These are phyloP conservation scores for Arthrobotrys musiformis DNA, from an alignment of 2,329 filamentous ascomycete species.

Conservation along the genomic window DNA sequence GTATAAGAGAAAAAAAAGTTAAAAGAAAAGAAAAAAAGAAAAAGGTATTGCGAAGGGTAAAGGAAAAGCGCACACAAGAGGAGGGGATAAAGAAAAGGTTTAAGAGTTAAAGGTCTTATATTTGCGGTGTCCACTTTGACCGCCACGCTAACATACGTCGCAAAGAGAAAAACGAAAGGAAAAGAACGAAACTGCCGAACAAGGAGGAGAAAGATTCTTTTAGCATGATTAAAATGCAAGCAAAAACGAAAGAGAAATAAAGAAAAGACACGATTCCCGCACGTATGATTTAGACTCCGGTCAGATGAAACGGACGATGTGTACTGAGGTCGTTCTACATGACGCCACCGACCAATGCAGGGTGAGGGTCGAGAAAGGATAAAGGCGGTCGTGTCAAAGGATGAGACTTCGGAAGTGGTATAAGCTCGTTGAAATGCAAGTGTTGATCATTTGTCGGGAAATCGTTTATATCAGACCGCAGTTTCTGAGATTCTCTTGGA, in stretches of 20 bases:
- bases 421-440: constrained; percentile 23
- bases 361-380: constrained; percentile 41
- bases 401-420: constrained; percentile 16
- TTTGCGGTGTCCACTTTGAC: constrained; percentile 51
- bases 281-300: constrained; percentile 53
- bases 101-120: constrained; percentile 60
- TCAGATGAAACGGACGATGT: constrained; percentile 56
- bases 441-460: constrained; percentile 12
- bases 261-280: constrained; percentile 55
- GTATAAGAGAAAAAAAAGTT: constrained; percentile 16
- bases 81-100: constrained; percentile 57
- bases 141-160: constrained; percentile 60
- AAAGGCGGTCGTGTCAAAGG: constrained; percentile 28
- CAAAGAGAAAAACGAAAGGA: constrained; percentile 61
- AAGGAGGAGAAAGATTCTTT: constrained; percentile 56
- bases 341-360: constrained; percentile 50
- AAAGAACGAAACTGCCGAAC: constrained; percentile 56
- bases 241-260: constrained; percentile 50
- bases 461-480: constrained; percentile 86
- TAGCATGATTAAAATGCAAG: constrained; percentile 57
- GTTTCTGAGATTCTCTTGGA: constrained; percentile 97
- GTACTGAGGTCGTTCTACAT: constrained; percentile 55
- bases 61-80: constrained; percentile 35
- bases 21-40: constrained; percentile 17
- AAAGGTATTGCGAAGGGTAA: constrained; percentile 17